phyloP scores from a whole-genome alignment of 192 early-diverging fungal species.

The Rhizophagus prolifer region DNA sequence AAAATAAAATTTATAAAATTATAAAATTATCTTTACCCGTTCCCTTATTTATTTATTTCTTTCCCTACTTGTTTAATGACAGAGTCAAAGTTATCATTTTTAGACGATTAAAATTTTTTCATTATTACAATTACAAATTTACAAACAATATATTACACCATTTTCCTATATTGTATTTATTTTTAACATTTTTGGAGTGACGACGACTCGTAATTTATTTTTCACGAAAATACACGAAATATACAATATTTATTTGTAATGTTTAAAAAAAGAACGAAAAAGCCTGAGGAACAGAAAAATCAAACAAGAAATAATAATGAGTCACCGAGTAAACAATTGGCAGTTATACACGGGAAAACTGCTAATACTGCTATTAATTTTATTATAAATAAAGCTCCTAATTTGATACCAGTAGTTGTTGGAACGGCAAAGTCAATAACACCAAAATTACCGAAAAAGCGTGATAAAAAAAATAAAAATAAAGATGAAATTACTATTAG shows the following conservation, averaged over 20 bases:
- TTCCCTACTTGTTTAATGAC: not conserved
- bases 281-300: not conserved
- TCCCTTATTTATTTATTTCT: not conserved
- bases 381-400: not conserved
- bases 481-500: not conserved
- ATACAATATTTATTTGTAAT: not conserved
- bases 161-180: not conserved
- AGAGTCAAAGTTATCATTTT: not conserved
- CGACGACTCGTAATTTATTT: not conserved
- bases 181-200: not conserved
- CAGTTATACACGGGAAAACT: not conserved
- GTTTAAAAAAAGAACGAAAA: not conserved
- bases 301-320: conserved; percentile 4
- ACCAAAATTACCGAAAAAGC: not conserved
- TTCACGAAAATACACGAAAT: not conserved
- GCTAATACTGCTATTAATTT: not conserved
- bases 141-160: not conserved
- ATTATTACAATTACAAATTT: not conserved
- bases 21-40: no score
- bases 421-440: not conserved
- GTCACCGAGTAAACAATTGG: not conserved
- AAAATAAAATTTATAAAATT: no score
- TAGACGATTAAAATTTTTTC: not conserved
- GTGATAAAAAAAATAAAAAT: not conserved
- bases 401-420: not conserved